Evolutionary conservation across 1,284 basidiomycete genomes (phyloP).

Genomic region (Tilletia caries): DNA sequence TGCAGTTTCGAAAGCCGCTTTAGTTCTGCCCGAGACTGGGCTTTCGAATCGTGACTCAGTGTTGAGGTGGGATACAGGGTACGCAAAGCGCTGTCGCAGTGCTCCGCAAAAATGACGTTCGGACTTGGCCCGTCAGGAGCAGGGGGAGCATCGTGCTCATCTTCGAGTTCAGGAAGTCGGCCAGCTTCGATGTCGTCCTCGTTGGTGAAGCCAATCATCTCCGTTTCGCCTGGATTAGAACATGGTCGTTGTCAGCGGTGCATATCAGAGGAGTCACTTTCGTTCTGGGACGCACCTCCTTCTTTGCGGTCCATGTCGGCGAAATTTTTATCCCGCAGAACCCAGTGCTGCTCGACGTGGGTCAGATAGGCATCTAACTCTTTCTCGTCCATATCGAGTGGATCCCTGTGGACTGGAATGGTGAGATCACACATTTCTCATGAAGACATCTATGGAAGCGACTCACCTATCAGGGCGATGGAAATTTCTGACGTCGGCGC

Average conservation of each 20-base stretch:
- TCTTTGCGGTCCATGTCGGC: slow-evolving; percentile 1
- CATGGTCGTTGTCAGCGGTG: background rate
- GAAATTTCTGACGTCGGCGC: background rate
- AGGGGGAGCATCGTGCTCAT: background rate
- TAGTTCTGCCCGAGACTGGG: background rate
- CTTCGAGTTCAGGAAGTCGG: background rate
- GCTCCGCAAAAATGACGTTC: background rate
- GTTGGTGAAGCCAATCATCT: slow-evolving; percentile 5
- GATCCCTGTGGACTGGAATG: slow-evolving; percentile 48
- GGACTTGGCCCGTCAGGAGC: background rate
- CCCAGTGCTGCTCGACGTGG: slow-evolving; percentile 65
- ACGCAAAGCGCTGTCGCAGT: background rate
- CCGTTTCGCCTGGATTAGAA: background rate
- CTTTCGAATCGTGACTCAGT: background rate
- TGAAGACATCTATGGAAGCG: background rate
- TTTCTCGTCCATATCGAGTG: slow-evolving; percentile 61
- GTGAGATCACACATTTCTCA: background rate
- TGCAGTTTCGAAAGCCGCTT: background rate
- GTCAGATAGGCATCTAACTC: slow-evolving; percentile 67
- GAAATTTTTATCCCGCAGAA: slow-evolving; percentile 24
- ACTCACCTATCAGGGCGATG: background rate
- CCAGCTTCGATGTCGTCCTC: background rate
- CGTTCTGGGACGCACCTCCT: background rate
- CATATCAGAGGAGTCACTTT: background rate
- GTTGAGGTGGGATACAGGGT: background rate